Base-by-base conservation (phyloP, 2,329 filamentous ascomycete genomes). In the Aspergillus pseudonomiae region DNA sequence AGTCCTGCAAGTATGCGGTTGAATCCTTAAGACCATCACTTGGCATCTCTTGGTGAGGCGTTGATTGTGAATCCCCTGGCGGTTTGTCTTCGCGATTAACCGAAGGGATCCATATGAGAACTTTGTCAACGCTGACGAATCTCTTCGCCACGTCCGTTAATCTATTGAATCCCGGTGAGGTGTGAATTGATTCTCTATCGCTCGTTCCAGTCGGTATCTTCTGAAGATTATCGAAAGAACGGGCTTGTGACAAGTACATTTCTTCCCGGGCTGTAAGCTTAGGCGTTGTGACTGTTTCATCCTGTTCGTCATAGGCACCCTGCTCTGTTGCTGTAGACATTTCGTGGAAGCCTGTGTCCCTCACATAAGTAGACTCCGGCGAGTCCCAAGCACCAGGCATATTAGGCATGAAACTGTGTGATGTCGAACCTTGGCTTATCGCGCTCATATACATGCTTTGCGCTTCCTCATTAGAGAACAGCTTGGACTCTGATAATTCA, bases 361-460 rank as follows among this genome's bases (percentile, higher is more conserved):
- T 65, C 6, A 43, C 32, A 16, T 46, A 56, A 30, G 57, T 67
- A 39, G 68, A 66, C 32, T 69, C 73, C 9, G 72, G 71, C 16
- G 73, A 75, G 45, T 75, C 75, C 80, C 80, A 82, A 43, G 73
- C 79, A 9, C 81, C 80, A 19, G 81, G 80, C 63, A 82, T 80
- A 53, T 71, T 70, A 5, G 73, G 74, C 32, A 71, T 65, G 52
- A 76, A 75, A 57, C 70, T 72, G 32, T 64, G 67, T 58, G 64
- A 70, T 24, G 62, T 66, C 28, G 76, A 74, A 11, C 73, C 74
- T 43, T 79, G 77, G 63, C 84, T 87, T 61, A 88, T 79, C 12
- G 85, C 87, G 71, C 88, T 84, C 81, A 83, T 81, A 62, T 83
- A 84, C 75, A 84, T 79, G 66, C 81, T 83, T 61, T 82, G 77